Evolutionary conservation across 129 eudicot species (phyloP), one percentile per base, ranked within the genome.

Genomic region (Lactuca saligna): DNA sequence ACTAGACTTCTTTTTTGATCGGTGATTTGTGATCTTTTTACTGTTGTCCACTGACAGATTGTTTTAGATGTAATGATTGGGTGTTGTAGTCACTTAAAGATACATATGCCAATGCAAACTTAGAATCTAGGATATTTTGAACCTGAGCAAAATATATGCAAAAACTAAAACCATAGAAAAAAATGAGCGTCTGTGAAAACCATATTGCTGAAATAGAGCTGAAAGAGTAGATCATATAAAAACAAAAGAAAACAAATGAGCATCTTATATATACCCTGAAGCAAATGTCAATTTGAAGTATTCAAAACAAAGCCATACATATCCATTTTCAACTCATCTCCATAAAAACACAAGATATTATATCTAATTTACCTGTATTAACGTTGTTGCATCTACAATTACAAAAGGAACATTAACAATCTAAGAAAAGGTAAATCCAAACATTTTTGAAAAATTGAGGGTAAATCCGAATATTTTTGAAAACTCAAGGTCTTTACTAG

Each of bases 401-500:
- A 91, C 93, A 80, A 88, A 88, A 7, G 96, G 97, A 39, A 91
- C 97, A 85, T 88, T 91, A 72, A 91, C 97, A 38, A 88, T 79
- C 63, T 96, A 93, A 66, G 97, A 96, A 32, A 91, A 84, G 29
- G 93, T 88, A 25, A 25, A 25, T 25, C 29, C 29, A 25, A 25
- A 25, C 2, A 25, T 25, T 25, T 25, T 25, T 25, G 29, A 25
- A 0, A 25, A 25, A 0, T 0, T 0, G 1, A 25, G 29, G 29
- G 29, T 25, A 25, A 25, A 25, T 25, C 29, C 29, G 2, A 25
- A 25, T 1, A 25, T 25, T 25, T 25, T 25, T 25, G 29, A 25
- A 25, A 25, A 25, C 1, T 25, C 29, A 25, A 25, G 29, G 29
- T 0, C 29, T 25, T 25, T 25, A 25, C 2, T 25, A 2, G 29